Evolutionary conservation across 768 basidiomycete genomes (phyloP).

Genomic region (Amanita rubescens): DNA sequence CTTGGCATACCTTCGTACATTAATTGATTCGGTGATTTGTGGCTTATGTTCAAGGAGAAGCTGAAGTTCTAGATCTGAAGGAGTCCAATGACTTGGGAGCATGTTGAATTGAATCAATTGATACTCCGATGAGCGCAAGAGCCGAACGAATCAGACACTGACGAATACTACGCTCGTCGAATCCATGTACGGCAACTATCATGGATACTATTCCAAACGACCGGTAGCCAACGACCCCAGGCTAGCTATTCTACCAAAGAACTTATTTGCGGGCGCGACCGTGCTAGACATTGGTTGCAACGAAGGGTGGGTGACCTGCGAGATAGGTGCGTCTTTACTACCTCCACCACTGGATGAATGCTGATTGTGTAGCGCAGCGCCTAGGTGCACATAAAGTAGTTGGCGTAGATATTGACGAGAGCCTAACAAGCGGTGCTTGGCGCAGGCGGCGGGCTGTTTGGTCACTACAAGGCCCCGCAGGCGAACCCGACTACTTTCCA

Average conservation of each 20-base stretch:
- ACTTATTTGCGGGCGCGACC: constrained; percentile 44
- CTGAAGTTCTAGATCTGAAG: no score
- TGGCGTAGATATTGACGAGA: constrained; percentile 82
- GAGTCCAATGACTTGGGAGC: no score
- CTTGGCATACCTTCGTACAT: no score
- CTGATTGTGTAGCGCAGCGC: constrained; percentile 44
- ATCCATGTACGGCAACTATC: constrained; percentile 64
- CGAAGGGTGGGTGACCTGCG: constrained; percentile 78
- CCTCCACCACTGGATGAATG: background rate
- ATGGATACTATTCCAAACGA: constrained; percentile 75
- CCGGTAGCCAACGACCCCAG: constrained; percentile 55
- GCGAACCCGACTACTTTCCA: constrained; percentile 56
- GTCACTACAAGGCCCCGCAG: constrained; percentile 51
- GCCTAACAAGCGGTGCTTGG: constrained; percentile 72
- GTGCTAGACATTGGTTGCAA: constrained; percentile 87
- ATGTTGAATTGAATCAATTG: no score
- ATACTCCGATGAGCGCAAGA: no score
- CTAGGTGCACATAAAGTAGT: constrained; percentile 58
- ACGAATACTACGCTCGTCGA: no score
- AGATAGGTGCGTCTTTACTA: constrained; percentile 54
- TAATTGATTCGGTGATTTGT: no score
- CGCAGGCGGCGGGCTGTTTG: constrained; percentile 59
- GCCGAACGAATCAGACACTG: no score
- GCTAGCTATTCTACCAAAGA: constrained; percentile 49
- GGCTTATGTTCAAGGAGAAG: no score